Conservation (phyloP, 805 yeast genomes). For the Kluyveromyces aestuarii region DNA sequence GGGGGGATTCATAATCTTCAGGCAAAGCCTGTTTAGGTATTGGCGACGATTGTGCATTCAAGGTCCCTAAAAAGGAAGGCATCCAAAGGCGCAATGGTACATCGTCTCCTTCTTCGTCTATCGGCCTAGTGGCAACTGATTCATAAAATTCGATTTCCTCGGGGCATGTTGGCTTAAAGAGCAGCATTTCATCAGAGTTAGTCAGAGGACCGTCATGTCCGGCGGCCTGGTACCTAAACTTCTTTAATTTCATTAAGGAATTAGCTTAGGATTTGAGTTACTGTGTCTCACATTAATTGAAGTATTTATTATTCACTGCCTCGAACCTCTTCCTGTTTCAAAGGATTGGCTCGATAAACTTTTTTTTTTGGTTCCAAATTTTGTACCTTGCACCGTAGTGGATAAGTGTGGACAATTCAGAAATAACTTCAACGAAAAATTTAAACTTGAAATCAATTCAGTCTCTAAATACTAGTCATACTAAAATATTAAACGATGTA, state of each 20-base stretch:
- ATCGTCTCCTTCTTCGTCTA: conserved; percentile 16
- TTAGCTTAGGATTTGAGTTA: not conserved
- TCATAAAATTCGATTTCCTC: conserved; percentile 74
- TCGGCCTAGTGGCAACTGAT: conserved; percentile 9
- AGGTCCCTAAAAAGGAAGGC: conserved; percentile 23
- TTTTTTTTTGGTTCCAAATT: no score
- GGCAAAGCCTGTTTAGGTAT: not conserved
- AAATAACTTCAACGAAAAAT: no score
- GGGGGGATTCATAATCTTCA: not conserved
- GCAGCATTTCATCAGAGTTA: conserved; percentile 53
- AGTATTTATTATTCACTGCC: no score
- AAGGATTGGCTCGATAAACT: no score
- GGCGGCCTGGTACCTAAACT: conserved; percentile 62
- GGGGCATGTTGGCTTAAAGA: conserved; percentile 56
- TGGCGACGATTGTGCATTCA: conserved; percentile 14
- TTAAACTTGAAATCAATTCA: no score
- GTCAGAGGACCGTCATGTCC: conserved; percentile 81
- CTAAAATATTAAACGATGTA: not conserved
- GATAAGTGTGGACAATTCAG: no score
- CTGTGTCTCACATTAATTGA: no score
- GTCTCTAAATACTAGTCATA: no score
- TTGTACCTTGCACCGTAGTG: no score
- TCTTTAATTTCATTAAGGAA: not conserved
- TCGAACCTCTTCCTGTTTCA: no score
- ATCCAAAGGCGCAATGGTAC: conserved; percentile 20